These are phyloP conservation scores for Psilocybe azurescens DNA, from an alignment of 768 basidiomycete genomes.

Conservation along the genomic window DNA sequence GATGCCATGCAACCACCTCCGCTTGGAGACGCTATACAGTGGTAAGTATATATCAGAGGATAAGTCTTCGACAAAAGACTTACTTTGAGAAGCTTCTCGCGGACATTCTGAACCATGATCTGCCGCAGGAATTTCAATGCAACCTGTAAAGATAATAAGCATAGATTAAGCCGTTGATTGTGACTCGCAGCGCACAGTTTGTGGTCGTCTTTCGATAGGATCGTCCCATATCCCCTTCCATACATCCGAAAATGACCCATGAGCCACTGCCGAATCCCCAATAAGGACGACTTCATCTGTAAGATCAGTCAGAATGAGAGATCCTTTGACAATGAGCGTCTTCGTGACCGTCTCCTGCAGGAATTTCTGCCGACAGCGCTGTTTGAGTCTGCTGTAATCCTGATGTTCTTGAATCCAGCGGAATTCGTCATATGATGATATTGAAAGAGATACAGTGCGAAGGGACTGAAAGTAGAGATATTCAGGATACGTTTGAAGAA, in stretches of 20 bases:
- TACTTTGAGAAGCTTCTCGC: conserved; percentile 59
- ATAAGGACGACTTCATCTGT: conserved; percentile 58
- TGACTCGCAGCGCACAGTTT: conserved; percentile 31
- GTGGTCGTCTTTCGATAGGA: conserved; percentile 42
- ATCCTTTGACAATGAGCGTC: conserved; percentile 55
- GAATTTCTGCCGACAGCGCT: conserved; percentile 62
- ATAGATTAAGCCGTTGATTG: background rate
- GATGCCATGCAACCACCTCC: conserved; percentile 63
- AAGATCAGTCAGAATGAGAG: conserved; percentile 54
- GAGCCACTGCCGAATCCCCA: conserved; percentile 51
- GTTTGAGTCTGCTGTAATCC: conserved; percentile 60
- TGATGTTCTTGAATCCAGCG: conserved; percentile 59
- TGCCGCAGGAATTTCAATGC: conserved; percentile 63
- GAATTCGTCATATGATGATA: conserved; percentile 62
- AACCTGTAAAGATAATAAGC: conserved; percentile 39
- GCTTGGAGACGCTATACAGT: conserved; percentile 54
- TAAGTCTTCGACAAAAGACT: background rate
- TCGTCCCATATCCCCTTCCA: conserved; percentile 65
- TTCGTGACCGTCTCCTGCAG: conserved; percentile 59
- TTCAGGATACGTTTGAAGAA: conserved; percentile 57
- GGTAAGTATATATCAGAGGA: background rate
- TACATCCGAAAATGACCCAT: conserved; percentile 65
- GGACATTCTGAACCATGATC: conserved; percentile 53
- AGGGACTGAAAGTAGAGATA: conserved; percentile 60
- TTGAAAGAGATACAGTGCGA: conserved; percentile 53